Evolutionary conservation across 768 basidiomycete species (phyloP), one percentile per base, ranked within the genome.

Genomic region (Russula sp.): DNA sequence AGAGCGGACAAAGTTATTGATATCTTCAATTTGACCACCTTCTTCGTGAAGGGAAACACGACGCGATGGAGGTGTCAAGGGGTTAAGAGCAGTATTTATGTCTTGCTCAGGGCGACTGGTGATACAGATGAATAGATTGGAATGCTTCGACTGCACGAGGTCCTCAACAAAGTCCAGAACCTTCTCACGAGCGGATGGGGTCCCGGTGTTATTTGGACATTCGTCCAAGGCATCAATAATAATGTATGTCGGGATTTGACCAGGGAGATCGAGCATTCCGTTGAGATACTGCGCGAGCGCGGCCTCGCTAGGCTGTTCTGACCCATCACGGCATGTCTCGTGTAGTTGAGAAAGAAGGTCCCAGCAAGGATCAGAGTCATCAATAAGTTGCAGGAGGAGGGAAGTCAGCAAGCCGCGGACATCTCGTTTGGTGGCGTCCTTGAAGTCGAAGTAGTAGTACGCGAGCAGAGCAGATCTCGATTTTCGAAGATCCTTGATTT

Each of bases 71-170:
- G 51, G 11, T n/a, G 30, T 46, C 11, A 46, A 46, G n/a, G 44
- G n/a, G 9, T 46, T 22, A 5, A 46, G 44, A 46, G n/a, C 20
- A 9, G 44, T 11, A n/a, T 11, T n/a, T 46, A 46, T 46, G 44
- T 46, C 44, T 11, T 46, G 44, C 44, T 46, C 51, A 16, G 51
- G 51, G 8, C 51, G 51, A 52, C 51, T 34, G 9, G 51, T 52
- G 16, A 52, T 14, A 11, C 51, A 52, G 13, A 52, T 7, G 51
- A 52, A 52, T 5, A 52, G 51, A 34, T 34, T 52, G 8, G 51
- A n/a, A 52, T 32, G 20, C 1, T n/a, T 20, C 18, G 51, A 52
- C 30, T 11, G 18, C 4, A 52, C 2, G 4, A 52, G 28, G 4
- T 32, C 18, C 18, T 52, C 51, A 1, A 52, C 4, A 28, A 52